Conservation (phyloP, 106 monocot genomes). For the Acanthochlamys bracteata region DNA sequence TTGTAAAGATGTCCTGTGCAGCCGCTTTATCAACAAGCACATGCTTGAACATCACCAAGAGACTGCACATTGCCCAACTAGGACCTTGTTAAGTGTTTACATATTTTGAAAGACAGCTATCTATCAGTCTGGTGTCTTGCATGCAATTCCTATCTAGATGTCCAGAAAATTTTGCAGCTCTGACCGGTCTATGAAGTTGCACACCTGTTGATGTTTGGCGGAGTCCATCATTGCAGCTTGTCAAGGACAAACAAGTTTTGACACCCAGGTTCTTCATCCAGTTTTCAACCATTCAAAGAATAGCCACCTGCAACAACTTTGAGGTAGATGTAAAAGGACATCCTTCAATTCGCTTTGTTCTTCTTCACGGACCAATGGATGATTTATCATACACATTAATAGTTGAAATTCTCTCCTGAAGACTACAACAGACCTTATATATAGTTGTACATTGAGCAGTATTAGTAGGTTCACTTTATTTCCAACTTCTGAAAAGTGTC, state of each 20-base stretch:
- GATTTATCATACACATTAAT: too few species aligned
- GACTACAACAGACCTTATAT: too few species aligned
- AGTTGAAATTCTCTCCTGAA: too few species aligned
- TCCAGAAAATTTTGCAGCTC: conserved; percentile 56
- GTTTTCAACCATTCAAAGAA: neutral
- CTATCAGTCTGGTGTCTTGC: conserved; percentile 89
- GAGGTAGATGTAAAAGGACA: too few species aligned
- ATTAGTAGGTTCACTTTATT: too few species aligned
- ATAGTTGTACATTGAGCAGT: too few species aligned
- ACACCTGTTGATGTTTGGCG: conserved; percentile 84
- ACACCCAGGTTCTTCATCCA: conserved; percentile 3
- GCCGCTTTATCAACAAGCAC: conserved; percentile 91
- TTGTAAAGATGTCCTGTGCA: conserved; percentile 89
- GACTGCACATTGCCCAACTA: conserved; percentile 60
- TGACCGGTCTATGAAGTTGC: conserved; percentile 71
- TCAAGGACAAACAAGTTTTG: neutral
- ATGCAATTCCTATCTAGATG: conserved; percentile 82
- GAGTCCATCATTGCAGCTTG: conserved; percentile 39
- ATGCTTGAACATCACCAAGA: conserved; percentile 73
- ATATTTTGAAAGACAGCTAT: conserved; percentile 35
- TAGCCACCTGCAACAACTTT: neutral
- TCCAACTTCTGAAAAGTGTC: too few species aligned
- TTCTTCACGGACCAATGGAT: too few species aligned
- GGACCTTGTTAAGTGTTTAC: too few species aligned
- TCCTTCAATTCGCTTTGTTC: too few species aligned